Evolutionary conservation across 2,329 filamentous ascomycete species (phyloP).

Genomic region (Cladosporium austrohemisphaericum): DNA sequence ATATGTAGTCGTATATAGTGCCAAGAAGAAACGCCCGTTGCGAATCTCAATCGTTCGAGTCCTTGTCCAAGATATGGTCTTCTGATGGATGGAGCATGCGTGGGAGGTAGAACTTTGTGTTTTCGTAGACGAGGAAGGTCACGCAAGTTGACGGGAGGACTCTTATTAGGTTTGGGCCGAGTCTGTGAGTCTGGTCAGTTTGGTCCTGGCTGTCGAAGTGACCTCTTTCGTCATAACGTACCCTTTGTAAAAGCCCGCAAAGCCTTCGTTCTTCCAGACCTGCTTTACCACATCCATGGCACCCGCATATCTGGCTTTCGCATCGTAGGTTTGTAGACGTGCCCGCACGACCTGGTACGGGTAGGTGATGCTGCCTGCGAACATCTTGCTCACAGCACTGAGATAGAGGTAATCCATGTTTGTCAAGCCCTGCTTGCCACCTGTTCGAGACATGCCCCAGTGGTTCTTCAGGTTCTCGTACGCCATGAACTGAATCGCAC

Average conservation of each 20-base stretch:
- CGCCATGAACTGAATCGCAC: slow-evolving; percentile 91
- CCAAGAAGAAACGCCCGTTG: no score
- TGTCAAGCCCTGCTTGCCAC: slow-evolving; percentile 48
- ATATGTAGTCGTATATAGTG: no score
- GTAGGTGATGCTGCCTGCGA: slow-evolving; percentile 87
- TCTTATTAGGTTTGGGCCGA: slow-evolving; percentile 82
- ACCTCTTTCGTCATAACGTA: slow-evolving; percentile 23
- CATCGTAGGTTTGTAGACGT: slow-evolving; percentile 83
- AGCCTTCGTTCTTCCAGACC: slow-evolving; percentile 75
- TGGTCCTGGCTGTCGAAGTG: no score
- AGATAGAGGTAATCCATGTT: slow-evolving; percentile 77
- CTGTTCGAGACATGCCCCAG: slow-evolving; percentile 41
- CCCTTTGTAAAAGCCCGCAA: slow-evolving; percentile 86
- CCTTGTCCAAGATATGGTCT: neutral
- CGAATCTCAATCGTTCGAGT: neutral
- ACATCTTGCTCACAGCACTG: slow-evolving; percentile 76
- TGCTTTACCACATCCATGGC: slow-evolving; percentile 68
- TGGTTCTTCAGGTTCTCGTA: slow-evolving; percentile 75
- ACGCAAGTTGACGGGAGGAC: slow-evolving; percentile 95
- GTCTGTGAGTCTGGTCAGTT: no score
- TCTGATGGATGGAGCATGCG: slow-evolving; percentile 6
- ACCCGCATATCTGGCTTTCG: slow-evolving; percentile 67
- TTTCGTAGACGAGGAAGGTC: slow-evolving; percentile 96
- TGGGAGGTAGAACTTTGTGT: slow-evolving; percentile 70
- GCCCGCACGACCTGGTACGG: slow-evolving; percentile 91